Base-by-base conservation (phyloP, 1,284 basidiomycete species). In the Pseudozyma hubeiensis region DNA sequence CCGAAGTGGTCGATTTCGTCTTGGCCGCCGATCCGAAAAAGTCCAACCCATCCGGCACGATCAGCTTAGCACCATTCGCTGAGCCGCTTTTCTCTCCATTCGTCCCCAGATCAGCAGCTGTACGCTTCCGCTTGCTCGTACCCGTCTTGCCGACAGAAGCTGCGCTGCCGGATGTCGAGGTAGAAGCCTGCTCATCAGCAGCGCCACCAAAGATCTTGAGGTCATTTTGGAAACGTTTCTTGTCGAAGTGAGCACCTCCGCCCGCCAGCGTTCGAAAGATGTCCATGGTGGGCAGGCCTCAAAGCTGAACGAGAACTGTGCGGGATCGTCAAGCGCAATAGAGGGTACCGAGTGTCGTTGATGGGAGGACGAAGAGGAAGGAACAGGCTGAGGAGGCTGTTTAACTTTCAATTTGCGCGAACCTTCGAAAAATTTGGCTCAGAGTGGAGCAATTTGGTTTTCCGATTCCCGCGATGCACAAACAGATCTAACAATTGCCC, bases 201-300 rank as follows among this genome's bases (percentile, higher is more conserved):
- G 58, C 53, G 11, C 59, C 87, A 85, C 59, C 87, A 85, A 97
- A 96, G 5, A 93, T 85, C 31, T 88, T 85, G 17, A 93, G 88
- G 82, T 95, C 92, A 1, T 86, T 85, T 74, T 89, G 87, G 84
- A 93, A 95, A 34, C 89, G 87, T 31, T 87, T 87, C 85, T 92
- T 93, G 88, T 95, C 89, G 78, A 96, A 96, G 52, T 46, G 66
- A 53, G 66, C 79, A 45, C 57, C 83, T 61, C 69, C 80, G 5
- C 72, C 63, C 1, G 79, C 62, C 3, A 85, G 74, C 10, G 79
- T 75, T 6, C 81, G 61, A 55, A 85, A 85, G 9, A 84, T 76
- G 75, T 85, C 83, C 84, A 85, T 85, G 34, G 43, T 17, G 14
- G 40, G n/a, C 40, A 41, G 40, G 2, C 7, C 7, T 41, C 10